Evolutionary conservation across 2,329 filamentous ascomycete genomes (phyloP), one percentile per base, ranked within the genome.

Genomic region (Coniella vitis): DNA sequence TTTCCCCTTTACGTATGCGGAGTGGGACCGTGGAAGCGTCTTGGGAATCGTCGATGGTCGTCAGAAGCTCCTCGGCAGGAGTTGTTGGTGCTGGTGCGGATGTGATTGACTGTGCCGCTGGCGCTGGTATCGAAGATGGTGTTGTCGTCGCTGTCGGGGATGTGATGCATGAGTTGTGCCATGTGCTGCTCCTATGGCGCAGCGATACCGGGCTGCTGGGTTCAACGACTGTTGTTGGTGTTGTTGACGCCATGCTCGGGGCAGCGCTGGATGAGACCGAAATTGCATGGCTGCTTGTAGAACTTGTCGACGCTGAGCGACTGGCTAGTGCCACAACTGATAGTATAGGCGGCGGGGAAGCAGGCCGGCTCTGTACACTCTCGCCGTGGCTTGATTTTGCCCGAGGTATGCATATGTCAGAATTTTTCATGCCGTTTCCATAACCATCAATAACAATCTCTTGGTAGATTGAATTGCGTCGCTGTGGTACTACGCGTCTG

Each of bases 401-500:
- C 2, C 5, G 10, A 1, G 29, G 4, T 9, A 13, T n/a, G n/a
- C n/a, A 4, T 5, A 63, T 38, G 19, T 54, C 62, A 4, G 69
- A 66, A 2, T 62, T 56, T 32, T 74, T 73, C 2, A 70, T 75
- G 1, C 74, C 74, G 42, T 79, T 78, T 9, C 75, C 76, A 50
- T 79, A 78, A 1, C 74, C 73, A 4, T 71, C 67, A 7, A 78
- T 67, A 0, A 78, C 63, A 22, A 78, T 78, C 56, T 80, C 76
- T 46, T 74, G 71, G 50, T 73, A 71, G 0, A 60, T 55, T 1
- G 55, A 57, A 38, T 52, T 61, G 54, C 19, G 54, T 16, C 29
- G 32, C 13, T 2, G 58, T 12, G 38, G 37, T n/a, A 17, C 38
- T 5, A 29, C 10, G 10, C 10, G 25, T 19, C 36, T 46, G 19